Evolutionary conservation across 2,329 filamentous ascomycete species (phyloP).

Genomic region (Ceratocystis smalleyi): DNA sequence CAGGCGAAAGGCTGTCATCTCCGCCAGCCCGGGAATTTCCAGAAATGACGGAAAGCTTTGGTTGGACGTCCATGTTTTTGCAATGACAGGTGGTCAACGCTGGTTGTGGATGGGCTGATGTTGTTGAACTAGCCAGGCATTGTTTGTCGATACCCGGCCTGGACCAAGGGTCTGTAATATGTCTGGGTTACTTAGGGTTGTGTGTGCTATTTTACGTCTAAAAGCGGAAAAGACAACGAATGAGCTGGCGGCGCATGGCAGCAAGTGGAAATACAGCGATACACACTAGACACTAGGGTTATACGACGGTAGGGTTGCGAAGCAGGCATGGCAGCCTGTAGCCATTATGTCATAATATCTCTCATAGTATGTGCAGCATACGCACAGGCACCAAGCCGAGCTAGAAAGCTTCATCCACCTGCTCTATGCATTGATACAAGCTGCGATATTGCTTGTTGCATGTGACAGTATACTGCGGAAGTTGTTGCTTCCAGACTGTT

Average conservation of each 20-base stretch:
- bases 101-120: not conserved
- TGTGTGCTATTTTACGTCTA: too few relatives aligned
- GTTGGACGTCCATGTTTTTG: conserved; percentile 9
- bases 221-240: too few relatives aligned
- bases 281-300: not conserved
- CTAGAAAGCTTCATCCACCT: not conserved
- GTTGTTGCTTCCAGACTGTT: not conserved
- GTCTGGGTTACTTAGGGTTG: too few relatives aligned
- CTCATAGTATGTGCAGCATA: not conserved
- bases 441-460: not conserved
- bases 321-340: not conserved
- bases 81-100: not conserved
- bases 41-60: conserved; percentile 4
- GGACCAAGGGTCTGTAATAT: not conserved
- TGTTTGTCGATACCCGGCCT: not conserved
- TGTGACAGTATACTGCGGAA: not conserved
- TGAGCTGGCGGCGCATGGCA: too few relatives aligned
- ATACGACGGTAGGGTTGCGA: not conserved
- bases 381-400: not conserved
- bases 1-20: conserved; percentile 17
- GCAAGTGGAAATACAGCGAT: not conserved
- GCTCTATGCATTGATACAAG: not conserved
- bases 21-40: not conserved
- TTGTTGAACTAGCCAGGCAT: not conserved
- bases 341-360: conserved; percentile 5